These are phyloP conservation scores for Diplodia intermedia DNA, from an alignment of 2,329 filamentous ascomycete species.

Conservation along the genomic window DNA sequence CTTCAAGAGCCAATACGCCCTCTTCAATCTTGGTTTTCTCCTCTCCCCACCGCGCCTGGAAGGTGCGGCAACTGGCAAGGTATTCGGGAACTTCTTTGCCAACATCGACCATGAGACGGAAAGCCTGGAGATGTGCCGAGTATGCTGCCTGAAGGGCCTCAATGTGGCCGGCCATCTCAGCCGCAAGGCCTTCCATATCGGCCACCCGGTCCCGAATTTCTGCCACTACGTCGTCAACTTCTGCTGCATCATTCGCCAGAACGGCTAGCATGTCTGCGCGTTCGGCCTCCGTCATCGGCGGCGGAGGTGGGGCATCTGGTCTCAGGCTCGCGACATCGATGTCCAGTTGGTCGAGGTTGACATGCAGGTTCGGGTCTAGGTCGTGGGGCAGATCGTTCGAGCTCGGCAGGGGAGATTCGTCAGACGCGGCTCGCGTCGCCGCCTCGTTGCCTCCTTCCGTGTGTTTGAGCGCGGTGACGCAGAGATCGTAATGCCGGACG, in stretches of 20 bases:
- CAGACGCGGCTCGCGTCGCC: conserved; percentile 51
- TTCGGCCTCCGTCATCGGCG: conserved; percentile 77
- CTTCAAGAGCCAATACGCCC: conserved; percentile 73
- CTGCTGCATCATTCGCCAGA: conserved; percentile 71
- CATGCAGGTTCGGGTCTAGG: conserved; percentile 27
- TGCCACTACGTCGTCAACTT: conserved; percentile 67
- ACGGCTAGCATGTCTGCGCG: conserved; percentile 83
- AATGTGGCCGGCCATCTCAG: conserved; percentile 68
- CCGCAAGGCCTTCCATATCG: conserved; percentile 77
- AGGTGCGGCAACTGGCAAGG: conserved; percentile 69
- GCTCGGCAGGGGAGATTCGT: conserved; percentile 39
- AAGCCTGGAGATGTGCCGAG: conserved; percentile 11
- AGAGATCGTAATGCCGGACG: conserved; percentile 89
- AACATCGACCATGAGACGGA: conserved; percentile 67
- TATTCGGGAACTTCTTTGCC: conserved; percentile 70
- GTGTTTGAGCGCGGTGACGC: conserved; percentile 86
- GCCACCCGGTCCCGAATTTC: conserved; percentile 77
- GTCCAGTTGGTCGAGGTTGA: conserved; percentile 34
- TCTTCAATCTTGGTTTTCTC: conserved; percentile 75
- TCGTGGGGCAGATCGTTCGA: conserved; percentile 27
- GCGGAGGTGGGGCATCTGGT: conserved; percentile 58
- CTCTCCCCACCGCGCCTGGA: conserved; percentile 71
- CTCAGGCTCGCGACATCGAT: conserved; percentile 35
- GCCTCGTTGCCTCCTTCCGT: conserved; percentile 70
- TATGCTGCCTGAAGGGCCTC: conserved; percentile 57